Evolutionary conservation across 805 yeast species (phyloP).

Genomic region (Debaryomyces prosopidis): DNA sequence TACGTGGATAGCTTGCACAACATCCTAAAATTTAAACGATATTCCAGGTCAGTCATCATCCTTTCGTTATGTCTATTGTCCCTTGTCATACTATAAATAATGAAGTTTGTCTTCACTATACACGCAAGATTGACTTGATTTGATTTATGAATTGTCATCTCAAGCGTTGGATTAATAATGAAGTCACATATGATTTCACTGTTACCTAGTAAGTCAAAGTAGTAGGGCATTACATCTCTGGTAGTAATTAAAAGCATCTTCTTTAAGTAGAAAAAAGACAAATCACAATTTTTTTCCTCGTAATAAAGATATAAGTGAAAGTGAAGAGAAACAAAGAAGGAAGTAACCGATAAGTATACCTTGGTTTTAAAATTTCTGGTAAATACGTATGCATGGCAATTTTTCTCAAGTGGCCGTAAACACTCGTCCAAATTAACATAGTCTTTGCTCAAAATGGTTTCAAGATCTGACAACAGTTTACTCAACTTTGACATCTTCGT

Average conservation of each 20-base stretch:
- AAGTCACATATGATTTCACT: constrained; percentile 36
- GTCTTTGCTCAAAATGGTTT: constrained; percentile 24
- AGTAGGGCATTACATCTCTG: constrained; percentile 36
- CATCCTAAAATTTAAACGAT: constrained; percentile 15
- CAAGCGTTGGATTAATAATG: constrained; percentile 36
- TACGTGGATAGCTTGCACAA: constrained; percentile 23
- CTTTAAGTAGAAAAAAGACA: constrained; percentile 38
- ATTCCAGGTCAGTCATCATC: constrained; percentile 14
- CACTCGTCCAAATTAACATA: constrained; percentile 28
- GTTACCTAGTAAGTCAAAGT: constrained; percentile 32
- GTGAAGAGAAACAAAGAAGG: constrained; percentile 39
- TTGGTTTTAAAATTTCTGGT: constrained; percentile 21
- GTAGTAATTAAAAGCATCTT: constrained; percentile 30
- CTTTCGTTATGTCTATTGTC: constrained; percentile 21
- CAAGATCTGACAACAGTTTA: constrained; percentile 34
- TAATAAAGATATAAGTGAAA: constrained; percentile 46
- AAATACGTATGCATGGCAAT: constrained; percentile 8
- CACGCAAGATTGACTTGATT: constrained; percentile 30
- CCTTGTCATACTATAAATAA: constrained; percentile 22
- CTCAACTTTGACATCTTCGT: constrained; percentile 40
- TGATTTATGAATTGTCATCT: constrained; percentile 29
- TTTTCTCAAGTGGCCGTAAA: constrained; percentile 11
- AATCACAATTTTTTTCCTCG: constrained; percentile 27
- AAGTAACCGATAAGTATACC: constrained; percentile 24
- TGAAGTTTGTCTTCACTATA: constrained; percentile 29